Conservation (phyloP, 345 rosid genomes). For the Aurinia saxatilis region DNA sequence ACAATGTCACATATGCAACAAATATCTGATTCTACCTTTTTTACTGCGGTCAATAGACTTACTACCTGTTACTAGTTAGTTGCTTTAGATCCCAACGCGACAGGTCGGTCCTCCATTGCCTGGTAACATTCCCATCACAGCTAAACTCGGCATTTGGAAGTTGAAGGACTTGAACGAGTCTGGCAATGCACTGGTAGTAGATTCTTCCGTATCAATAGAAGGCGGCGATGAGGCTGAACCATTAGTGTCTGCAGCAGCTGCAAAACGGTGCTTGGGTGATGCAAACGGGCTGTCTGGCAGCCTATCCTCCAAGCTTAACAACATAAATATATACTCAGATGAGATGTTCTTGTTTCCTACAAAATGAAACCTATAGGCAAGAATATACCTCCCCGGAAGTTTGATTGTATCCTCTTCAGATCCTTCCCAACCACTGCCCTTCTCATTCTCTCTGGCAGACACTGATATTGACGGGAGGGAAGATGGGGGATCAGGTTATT, state of each 20-base stretch:
- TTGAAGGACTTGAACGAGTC: constrained; percentile 30
- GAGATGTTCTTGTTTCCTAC: not conserved
- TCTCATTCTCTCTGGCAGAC: not conserved
- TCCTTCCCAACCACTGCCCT: not conserved
- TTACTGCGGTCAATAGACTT: not conserved
- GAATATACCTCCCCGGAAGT: constrained; percentile 7
- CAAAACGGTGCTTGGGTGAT: constrained; percentile 11
- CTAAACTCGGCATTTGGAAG: constrained; percentile 68
- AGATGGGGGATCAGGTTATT: not conserved
- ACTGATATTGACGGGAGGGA: constrained; percentile 2
- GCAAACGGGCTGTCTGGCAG: constrained; percentile 19
- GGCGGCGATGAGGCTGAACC: constrained; percentile 19
- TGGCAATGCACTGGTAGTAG: constrained; percentile 14
- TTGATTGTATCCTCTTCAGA: not conserved
- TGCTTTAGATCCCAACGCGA: constrained; percentile 57
- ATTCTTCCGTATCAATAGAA: constrained; percentile 25
- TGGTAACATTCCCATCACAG: constrained; percentile 46
- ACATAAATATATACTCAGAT: not conserved
- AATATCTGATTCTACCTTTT: not conserved
- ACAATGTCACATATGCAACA: not conserved
- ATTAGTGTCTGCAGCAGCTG: not conserved
- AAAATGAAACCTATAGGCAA: not conserved
- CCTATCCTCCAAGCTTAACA: constrained; percentile 18
- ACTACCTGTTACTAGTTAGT: not conserved
- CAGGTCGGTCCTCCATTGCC: constrained; percentile 55